Percentiles rank a stretch among this genome's conserved stretches.
These are phyloP conservation scores for Komagataella phaffii DNA, from an alignment of 805 yeast genomes.

Conservation along the genomic window DNA sequence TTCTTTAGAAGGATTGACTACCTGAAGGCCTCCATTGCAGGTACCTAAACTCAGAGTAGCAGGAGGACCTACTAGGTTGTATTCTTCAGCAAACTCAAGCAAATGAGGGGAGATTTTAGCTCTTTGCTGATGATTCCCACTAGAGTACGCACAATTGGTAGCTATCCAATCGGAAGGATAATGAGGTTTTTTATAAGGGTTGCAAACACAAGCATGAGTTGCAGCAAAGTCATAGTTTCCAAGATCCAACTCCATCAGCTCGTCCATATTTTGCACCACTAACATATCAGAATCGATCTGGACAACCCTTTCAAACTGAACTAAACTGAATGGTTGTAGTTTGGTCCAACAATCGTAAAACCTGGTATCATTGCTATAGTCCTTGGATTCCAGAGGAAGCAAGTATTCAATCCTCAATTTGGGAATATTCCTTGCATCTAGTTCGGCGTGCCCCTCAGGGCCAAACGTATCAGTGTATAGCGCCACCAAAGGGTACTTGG, in stretches of 20 bases:
- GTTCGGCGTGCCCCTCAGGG: conserved; percentile 23
- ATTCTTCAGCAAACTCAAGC: background rate
- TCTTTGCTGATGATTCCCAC: conserved; percentile 15
- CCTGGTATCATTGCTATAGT: conserved; percentile 34
- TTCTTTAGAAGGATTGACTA: conserved; percentile 28
- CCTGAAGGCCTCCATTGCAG: conserved; percentile 48
- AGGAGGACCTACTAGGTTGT: background rate
- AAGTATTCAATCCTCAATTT: conserved; percentile 27
- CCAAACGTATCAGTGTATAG: conserved; percentile 34
- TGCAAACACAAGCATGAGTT: conserved; percentile 49
- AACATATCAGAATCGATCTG: conserved; percentile 51
- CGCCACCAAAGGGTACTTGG: conserved; percentile 38
- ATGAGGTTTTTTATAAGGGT: conserved; percentile 36
- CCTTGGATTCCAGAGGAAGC: conserved; percentile 27
- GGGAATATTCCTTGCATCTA: conserved; percentile 26
- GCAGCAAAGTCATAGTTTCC: conserved; percentile 32
- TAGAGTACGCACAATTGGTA: conserved; percentile 36
- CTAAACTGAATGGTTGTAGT: conserved; percentile 37
- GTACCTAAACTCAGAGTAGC: conserved; percentile 23
- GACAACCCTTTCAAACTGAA: conserved; percentile 37
- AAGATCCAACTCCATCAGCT: conserved; percentile 34
- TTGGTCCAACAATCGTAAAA: conserved; percentile 54
- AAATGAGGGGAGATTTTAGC: background rate
- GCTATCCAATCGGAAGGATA: conserved; percentile 41
- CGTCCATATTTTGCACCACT: conserved; percentile 44